phyloP scores from a whole-genome alignment of 2,329 filamentous ascomycete species.

The Sporothrix variecibatus region DNA sequence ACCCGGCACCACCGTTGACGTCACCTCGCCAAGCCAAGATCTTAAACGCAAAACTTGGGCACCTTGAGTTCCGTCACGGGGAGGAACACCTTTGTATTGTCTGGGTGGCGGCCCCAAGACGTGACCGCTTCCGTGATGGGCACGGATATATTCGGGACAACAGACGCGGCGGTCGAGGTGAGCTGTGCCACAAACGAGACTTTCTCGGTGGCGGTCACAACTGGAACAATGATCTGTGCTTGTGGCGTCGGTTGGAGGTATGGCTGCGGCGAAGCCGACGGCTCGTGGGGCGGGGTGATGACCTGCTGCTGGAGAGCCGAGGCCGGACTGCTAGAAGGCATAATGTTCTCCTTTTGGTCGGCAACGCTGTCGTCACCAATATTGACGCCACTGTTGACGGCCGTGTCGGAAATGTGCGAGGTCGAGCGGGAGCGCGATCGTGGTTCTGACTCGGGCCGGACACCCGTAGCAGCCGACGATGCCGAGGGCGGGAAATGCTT shows the following conservation, averaged over 20 bases:
- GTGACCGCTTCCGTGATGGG: constrained; percentile 67
- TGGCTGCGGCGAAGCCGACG: background rate
- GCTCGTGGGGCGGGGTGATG: constrained; percentile 3
- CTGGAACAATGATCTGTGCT: constrained; percentile 27
- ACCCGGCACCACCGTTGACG: constrained; percentile 63
- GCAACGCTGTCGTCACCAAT: constrained; percentile 14
- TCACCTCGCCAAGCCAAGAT: constrained; percentile 72
- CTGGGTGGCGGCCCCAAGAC: constrained; percentile 73
- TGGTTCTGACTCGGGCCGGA: constrained; percentile 4
- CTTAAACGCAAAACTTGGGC: constrained; percentile 79
- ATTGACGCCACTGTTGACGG: constrained; percentile 1
- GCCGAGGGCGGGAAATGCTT: constrained; percentile 55
- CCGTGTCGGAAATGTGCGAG: constrained; percentile 22
- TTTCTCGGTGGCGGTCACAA: constrained; percentile 9
- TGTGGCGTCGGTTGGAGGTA: constrained; percentile 9
- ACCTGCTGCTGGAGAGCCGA: constrained; percentile 1
- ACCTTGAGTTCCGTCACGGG: constrained; percentile 67
- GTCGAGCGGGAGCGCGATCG: constrained; percentile 23
- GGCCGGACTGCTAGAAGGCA: constrained; percentile 8
- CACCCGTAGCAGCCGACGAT: background rate
- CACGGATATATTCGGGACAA: constrained; percentile 62
- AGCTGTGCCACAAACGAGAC: constrained; percentile 47
- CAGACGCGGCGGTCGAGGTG: constrained; percentile 65
- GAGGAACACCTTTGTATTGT: constrained; percentile 69
- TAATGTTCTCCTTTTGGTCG: constrained; percentile 28